phyloP scores from a whole-genome alignment of 2,329 filamentous ascomycete genomes.

The Penicillium sp. region DNA sequence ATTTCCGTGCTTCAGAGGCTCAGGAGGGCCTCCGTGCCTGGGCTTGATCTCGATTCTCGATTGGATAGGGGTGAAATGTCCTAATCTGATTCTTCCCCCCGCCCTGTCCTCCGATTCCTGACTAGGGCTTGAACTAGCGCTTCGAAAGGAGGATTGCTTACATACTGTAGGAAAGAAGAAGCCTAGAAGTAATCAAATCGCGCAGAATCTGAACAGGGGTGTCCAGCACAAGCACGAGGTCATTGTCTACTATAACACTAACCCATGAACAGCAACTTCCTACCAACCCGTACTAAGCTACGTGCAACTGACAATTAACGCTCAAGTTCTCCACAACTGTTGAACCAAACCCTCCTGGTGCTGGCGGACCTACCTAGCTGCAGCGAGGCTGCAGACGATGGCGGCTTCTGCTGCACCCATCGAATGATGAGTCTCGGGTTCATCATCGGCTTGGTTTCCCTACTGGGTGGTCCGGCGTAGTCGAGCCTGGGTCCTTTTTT shows the following conservation, averaged over 20 bases:
- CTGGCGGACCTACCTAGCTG: slow-evolving; percentile 24
- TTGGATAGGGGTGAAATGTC: slow-evolving; percentile 5
- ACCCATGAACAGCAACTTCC: background rate
- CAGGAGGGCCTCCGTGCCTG: slow-evolving; percentile 14
- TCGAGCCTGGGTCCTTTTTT: background rate
- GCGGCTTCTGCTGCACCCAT: slow-evolving; percentile 25
- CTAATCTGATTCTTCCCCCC: background rate
- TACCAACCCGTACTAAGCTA: background rate
- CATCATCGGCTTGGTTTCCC: slow-evolving; percentile 25
- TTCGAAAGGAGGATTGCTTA: background rate
- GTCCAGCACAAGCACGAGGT: background rate
- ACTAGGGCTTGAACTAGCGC: background rate
- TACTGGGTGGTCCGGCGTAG: slow-evolving; percentile 13
- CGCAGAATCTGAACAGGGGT: background rate
- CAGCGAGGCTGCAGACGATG: slow-evolving; percentile 22
- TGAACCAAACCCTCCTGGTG: background rate
- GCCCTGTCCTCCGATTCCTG: background rate
- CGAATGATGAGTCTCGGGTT: slow-evolving; percentile 24
- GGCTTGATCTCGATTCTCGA: background rate
- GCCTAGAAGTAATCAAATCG: background rate
- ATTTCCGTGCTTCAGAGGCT: slow-evolving; percentile 24
- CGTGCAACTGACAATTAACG: background rate
- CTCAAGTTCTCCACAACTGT: background rate
- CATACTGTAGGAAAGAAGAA: background rate
- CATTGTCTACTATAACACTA: background rate